Conservation (phyloP, 805 yeast species). For the Suhomyces emberorum region DNA sequence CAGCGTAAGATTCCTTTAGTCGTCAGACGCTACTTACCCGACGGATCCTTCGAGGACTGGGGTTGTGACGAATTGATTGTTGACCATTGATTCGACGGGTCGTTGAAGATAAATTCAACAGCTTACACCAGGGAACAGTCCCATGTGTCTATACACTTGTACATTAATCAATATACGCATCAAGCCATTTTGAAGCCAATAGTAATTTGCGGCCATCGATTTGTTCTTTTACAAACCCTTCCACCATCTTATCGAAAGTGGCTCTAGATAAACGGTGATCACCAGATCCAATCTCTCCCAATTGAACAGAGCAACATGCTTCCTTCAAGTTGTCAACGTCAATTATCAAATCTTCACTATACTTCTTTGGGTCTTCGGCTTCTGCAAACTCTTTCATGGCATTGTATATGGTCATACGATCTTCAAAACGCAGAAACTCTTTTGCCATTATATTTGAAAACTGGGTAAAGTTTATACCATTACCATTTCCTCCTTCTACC, state of each 20-base stretch:
- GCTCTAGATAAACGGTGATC: conserved; percentile 38
- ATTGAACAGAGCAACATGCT: conserved; percentile 44
- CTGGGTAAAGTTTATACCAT: conserved; percentile 57
- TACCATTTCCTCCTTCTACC: conserved; percentile 16
- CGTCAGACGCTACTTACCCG: conserved; percentile 93
- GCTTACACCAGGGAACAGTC: too few relatives aligned
- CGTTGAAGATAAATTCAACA: too few relatives aligned
- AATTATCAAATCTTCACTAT: conserved; percentile 38
- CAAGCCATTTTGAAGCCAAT: conserved; percentile 60
- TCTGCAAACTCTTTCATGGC: conserved; percentile 58
- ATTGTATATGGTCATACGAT: conserved; percentile 46
- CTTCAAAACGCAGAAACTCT: conserved; percentile 50
- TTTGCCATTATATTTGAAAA: conserved; percentile 62
- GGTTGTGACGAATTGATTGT: conserved; percentile 96
- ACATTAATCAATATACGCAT: conserved; percentile 41
- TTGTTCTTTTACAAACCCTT: conserved; percentile 53
- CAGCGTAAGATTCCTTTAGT: conserved; percentile 95
- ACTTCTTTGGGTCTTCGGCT: conserved; percentile 17
- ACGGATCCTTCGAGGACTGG: conserved; percentile 97
- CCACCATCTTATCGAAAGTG: conserved; percentile 51
- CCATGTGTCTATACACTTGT: not conserved
- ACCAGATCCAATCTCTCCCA: conserved; percentile 46
- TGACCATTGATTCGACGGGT: conserved; percentile 48
- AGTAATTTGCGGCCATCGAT: conserved; percentile 59
- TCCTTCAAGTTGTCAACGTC: conserved; percentile 48